These are phyloP conservation scores for Papilionanthe hybrid DNA, from an alignment of 116 monocot genomes.

Conservation along the genomic window DNA sequence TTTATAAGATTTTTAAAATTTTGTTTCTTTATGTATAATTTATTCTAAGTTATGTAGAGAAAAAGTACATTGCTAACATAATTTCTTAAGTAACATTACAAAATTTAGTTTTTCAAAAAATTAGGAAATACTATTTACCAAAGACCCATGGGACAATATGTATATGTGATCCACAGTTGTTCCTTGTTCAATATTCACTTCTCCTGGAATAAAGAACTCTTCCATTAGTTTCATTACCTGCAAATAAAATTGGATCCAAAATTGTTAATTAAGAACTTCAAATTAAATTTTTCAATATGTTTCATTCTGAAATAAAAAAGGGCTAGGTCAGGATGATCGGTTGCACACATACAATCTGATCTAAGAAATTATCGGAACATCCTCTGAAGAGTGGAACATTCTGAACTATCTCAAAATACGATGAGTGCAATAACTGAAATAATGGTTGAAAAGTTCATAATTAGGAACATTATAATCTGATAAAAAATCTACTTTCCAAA, in stretches of 20 bases:
- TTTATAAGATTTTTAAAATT: too few species aligned
- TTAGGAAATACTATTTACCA: too few species aligned
- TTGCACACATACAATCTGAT: conserved; percentile 52
- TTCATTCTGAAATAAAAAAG: too few species aligned
- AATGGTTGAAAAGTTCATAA: not conserved
- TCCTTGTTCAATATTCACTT: conserved; percentile 72
- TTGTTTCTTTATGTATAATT: too few species aligned
- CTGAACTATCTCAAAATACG: conserved; percentile 43
- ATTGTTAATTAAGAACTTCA: not conserved
- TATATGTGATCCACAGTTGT: conserved; percentile 33
- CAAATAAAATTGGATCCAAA: not conserved
- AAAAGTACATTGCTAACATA: too few species aligned
- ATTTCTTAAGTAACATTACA: too few species aligned
- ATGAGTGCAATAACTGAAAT: conserved; percentile 51
- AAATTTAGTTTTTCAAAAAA: too few species aligned
- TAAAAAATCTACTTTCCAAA: too few species aligned
- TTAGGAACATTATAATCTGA: not conserved
- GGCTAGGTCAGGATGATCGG: not conserved
- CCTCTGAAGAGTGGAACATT: conserved; percentile 57
- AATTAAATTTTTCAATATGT: not conserved
- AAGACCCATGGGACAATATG: too few species aligned
- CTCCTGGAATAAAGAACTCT: conserved; percentile 76
- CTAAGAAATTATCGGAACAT: conserved; percentile 69
- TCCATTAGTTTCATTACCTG: conserved; percentile 64
- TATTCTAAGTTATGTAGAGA: too few species aligned